Base-by-base conservation (phyloP, 768 basidiomycete species). In the Podaxis sp. region DNA sequence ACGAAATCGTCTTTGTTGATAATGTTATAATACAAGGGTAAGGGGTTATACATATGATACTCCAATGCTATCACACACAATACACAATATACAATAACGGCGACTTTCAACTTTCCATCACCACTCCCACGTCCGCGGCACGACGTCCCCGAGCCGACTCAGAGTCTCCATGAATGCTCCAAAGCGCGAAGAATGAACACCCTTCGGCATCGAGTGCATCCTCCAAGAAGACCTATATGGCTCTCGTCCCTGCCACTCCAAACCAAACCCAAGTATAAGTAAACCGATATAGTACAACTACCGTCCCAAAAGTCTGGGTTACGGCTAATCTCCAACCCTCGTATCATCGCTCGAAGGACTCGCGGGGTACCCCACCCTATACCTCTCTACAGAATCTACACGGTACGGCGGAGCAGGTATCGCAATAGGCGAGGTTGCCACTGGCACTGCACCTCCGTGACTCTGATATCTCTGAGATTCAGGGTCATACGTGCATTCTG, bases 371-470 rank as follows among this genome's bases (percentile, higher is more conserved):
- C 52, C 52, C 22, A 47, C 22, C 25, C 54, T 41, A 13, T 55
- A 61, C 29, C 60, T 61, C n/a, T 61, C 60, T 4, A 61, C 43
- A 7, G 53, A 46, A 36, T 55, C 53, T 29, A 55, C 15, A 15
- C 53, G 60, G 41, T 61, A 61, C 3, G 53, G 52, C 9, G 60
- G 60, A 1, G 60, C 53, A 19, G 60, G 60, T n/a, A 61, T 61
- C 25, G 36, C 40, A 17, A 61, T 43, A 4, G 52, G 43, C 17
- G 60, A 55, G 19, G 57, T n/a, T 43, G 41, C n/a, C n/a, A 24
- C 40, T 17, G 41, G 13, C 8, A 37, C 33, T 19, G 13, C 49
- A 24, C 22, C 49, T 6, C 19, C 15, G 49, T 50, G 47, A 37
- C 24, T 17, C 12, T 25, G 57, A 15, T 24, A 25, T n/a, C 49